Conservation (phyloP, 2,329 filamentous ascomycete species). For the Fusarium phyllophilum region DNA sequence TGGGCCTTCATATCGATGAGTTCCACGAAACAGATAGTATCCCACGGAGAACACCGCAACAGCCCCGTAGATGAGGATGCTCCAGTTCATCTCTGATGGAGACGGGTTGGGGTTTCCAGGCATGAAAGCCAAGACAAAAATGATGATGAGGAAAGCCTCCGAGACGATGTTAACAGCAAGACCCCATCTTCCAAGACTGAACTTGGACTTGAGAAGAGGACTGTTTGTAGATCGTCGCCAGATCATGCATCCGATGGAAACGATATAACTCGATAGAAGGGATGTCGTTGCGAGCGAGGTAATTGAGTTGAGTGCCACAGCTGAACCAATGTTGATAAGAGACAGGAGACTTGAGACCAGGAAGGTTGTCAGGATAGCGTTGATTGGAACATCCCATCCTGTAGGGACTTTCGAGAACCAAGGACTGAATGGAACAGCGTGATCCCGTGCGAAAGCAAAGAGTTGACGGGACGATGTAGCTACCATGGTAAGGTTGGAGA, state of each 20-base stretch:
- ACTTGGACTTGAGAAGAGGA: conserved; percentile 29
- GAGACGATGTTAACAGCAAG: conserved; percentile 32
- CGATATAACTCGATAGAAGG: conserved; percentile 36
- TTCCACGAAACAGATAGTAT: conserved; percentile 33
- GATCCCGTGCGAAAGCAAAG: conserved; percentile 36
- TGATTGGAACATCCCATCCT: conserved; percentile 35
- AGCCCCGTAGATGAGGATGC: conserved; percentile 24
- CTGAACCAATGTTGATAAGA: conserved; percentile 38
- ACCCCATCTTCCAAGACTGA: conserved; percentile 31
- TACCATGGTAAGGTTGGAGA: conserved; percentile 38
- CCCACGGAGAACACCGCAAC: conserved; percentile 14
- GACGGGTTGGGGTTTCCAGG: conserved; percentile 32
- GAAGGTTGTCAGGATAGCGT: conserved; percentile 35
- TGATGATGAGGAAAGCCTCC: conserved; percentile 27
- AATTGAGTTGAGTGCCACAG: conserved; percentile 31
- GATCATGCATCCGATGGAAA: conserved; percentile 39
- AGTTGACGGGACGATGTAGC: conserved; percentile 37
- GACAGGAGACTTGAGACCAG: conserved; percentile 30
- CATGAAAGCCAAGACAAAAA: conserved; percentile 39
- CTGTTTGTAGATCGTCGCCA: conserved; percentile 30
- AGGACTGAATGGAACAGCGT: conserved; percentile 35
- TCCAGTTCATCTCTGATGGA: conserved; percentile 37
- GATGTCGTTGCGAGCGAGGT: conserved; percentile 34
- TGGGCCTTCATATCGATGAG: conserved; percentile 30
- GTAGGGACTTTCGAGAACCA: conserved; percentile 33